Evolutionary conservation across 306 rosid species (phyloP), one percentile per base, ranked within the genome.

Genomic region (Lathyrus tuberosus): DNA sequence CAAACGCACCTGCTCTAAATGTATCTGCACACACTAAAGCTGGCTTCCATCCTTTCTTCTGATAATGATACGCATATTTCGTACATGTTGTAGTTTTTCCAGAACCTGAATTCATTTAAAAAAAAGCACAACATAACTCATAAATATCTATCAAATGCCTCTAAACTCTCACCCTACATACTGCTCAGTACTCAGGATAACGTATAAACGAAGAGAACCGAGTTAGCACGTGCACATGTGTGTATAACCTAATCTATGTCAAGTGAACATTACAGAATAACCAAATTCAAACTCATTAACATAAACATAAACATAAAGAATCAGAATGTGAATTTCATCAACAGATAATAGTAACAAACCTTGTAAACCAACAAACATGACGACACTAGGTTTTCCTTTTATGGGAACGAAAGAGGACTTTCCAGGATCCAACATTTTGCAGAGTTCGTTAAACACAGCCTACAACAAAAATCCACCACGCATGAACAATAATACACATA

Each of bases 1-100:
- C 98, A 83, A 93, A 93, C 8, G 98, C 98, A 76, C 96, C 98
- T 35, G 98, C 98, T 78, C 98, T 85, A 69, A 93, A 93, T n/a
- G 98, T 93, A 86, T 93, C 97, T 0, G 98, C 97, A 75, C 98
- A 90, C 10, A 93, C 98, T 59, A 93, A 83, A 61, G 96, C 98
- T 6, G 98, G 98, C 76, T 90, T 90, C 98, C 98, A 93, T 17
- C 98, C 96, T 76, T 88, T 93, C 72, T 86, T 93, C 79, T 88
- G 93, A 86, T 90, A 81, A 81, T 86, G 83, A 78, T 59, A 53
- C 3, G 98, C 97, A 46, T 90, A 93, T 49, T 93, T 93, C 11
- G 98, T 90, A 76, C 94, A 90, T 1, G 96, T 90, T 14, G 98
- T 93, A 65, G 97, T 90, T 76, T 92, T 90, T 47, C 96, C 96